Base-by-base conservation (phyloP, 164 flowering plant species). In the Litsea cubeba region DNA sequence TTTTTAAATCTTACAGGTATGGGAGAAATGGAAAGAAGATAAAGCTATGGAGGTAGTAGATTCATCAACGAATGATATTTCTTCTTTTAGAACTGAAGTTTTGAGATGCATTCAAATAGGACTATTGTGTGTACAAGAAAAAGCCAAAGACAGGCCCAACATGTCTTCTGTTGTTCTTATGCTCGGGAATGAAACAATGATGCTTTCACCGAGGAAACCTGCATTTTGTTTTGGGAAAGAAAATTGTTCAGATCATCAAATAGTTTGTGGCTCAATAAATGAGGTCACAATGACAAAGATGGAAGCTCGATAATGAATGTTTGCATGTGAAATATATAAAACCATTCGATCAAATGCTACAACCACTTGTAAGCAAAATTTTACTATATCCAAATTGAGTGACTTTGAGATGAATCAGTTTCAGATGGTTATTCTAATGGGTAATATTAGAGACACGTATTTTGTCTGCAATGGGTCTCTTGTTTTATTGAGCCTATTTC, bases 111-210 rank as follows among this genome's bases (percentile, higher is more conserved):
- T 74, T 26, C 76, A 54, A n/a, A 49, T 78, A 14, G 64, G 65
- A n/a, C 54, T 74, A 0, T 50, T 74, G 22, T 74, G 76, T 57
- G 76, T 74, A 12, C 76, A 74, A 74, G 76, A 74, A 58, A 15
- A 12, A 1, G 72, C 71, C 2, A 26, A 23, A 11, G 76, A 74
- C 8, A 68, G 76, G 24, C 76, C 76, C 15, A 62, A 24, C 22
- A 65, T 71, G 67, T 40, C 66, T 3, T 10, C 50, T 5, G 26
- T 73, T 7, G 32, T 74, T 24, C 57, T 74, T 28, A 65, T 78
- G 67, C 54, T 71, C 22, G 65, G 72, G 71, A 85, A 81, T 25
- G 72, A 77, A 25, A 62, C 76, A 4, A 18, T 35, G 5, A 22
- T 57, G 17, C 82, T 79, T 15, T 72, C 72, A 2, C 73, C 65